Base-by-base conservation (phyloP, 805 yeast species). In the Spathaspora gorwiae region DNA sequence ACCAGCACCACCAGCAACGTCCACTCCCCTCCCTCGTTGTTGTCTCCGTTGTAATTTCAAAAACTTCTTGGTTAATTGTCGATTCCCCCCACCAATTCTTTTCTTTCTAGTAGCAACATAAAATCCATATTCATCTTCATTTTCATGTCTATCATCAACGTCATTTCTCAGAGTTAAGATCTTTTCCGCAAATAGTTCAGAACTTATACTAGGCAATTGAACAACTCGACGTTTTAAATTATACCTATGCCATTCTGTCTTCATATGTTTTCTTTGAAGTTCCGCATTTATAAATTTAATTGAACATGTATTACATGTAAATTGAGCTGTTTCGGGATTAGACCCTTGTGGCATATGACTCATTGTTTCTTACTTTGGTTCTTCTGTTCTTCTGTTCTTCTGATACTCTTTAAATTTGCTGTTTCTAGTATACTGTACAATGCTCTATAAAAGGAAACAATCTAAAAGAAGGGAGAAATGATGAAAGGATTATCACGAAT, bases 181-280 rank as follows among this genome's bases (percentile, higher is more conserved):
- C 60, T 88, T 85, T 52, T 83, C 86, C 15, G 86, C 87, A 64
- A 86, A 86, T 1, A 76, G 65, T 35, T 75, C 85, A 2, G 88
- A 79, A 14, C 82, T 67, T 29, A 90, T 79, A 1, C 95, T 84
- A 6, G 90, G 84, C 47, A 90, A 66, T 29, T 78, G 77, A 13
- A 75, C 75, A 26, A 71, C 75, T 50, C 73, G 56, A 55, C 76
- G 54, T 50, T 71, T 71, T 46, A 71, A 57, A 51, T 71, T 71
- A 52, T 71, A 71, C 34, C 76, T 54, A 50, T 71, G 76, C 76
- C 76, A 71, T 39, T 70, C 75, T 2, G 71, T 60, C 42, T 68
- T 70, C 76, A 71, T 71, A 50, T 71, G 76, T 45, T 57, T 52
- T 39, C 75, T 52, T 49, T 71, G 76, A 39, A 65, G 58, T 35